Percentiles rank a stretch among this genome's conserved stretches.
Conservation (phyloP, 139 green algal genomes). For the Gonium pectorale region DNA sequence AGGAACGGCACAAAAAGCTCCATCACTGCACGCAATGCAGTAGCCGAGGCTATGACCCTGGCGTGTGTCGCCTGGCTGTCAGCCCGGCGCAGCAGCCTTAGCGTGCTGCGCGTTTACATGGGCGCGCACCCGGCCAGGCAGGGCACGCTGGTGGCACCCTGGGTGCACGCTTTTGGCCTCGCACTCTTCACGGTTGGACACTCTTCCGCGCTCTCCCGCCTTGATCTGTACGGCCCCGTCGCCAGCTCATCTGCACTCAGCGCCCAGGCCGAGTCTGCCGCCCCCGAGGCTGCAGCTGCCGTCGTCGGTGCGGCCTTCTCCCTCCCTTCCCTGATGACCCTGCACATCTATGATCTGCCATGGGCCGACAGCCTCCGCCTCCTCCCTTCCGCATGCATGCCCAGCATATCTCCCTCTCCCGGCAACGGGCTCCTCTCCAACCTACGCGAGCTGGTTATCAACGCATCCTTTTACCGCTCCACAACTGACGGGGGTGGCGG, state of each 20-base stretch:
- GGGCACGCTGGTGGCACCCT: background rate
- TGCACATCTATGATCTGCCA: slow-evolving; percentile 6
- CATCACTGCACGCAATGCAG: too few species aligned
- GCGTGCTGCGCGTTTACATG: background rate
- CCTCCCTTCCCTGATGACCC: background rate
- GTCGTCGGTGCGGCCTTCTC: background rate
- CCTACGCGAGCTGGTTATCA: slow-evolving; percentile 3
- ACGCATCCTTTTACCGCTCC: background rate
- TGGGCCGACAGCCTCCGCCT: background rate
- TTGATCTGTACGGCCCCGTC: background rate
- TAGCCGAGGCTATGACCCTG: too few species aligned
- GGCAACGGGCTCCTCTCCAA: background rate
- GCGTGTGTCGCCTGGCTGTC: slow-evolving; percentile 5
- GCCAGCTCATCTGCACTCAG: background rate
- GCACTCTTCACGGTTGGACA: background rate
- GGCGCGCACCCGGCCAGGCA: background rate
- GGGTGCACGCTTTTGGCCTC: background rate
- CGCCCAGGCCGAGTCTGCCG: background rate
- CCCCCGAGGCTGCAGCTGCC: background rate
- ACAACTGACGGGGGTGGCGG: background rate
- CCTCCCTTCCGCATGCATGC: too few species aligned
- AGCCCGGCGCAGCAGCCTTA: background rate
- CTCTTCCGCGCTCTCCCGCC: background rate
- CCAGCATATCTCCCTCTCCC: background rate
- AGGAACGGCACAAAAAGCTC: background rate